These are phyloP conservation scores for Viridothelium virens DNA, from an alignment of 495 filamentous ascomycete genomes.

Conservation along the genomic window DNA sequence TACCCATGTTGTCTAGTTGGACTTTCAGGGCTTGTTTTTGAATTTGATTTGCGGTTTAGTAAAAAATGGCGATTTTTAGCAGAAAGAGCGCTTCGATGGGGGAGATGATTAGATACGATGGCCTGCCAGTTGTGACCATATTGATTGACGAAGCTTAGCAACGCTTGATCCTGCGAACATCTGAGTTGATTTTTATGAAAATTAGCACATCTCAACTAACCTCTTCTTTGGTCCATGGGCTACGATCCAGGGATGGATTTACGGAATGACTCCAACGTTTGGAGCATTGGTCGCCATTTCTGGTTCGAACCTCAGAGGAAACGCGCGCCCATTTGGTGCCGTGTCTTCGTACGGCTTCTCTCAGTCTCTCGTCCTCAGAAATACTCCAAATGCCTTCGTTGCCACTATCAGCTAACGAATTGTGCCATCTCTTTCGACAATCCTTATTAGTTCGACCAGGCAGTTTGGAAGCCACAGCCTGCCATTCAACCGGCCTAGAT, in stretches of 20 bases:
- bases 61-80: constrained; percentile 3
- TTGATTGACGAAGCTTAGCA: neutral
- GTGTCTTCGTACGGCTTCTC: constrained; percentile 20
- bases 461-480: neutral
- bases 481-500: constrained; percentile 1
- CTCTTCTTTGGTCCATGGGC: constrained; percentile 5
- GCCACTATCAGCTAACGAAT: constrained; percentile 9
- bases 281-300: constrained; percentile 31
- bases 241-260: constrained; percentile 7
- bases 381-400: constrained; percentile 28
- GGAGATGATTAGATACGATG: neutral
- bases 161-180: neutral
- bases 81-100: constrained; percentile 5
- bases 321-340: constrained; percentile 29
- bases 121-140: constrained; percentile 9
- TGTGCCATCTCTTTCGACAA: constrained; percentile 29
- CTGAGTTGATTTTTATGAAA: neutral
- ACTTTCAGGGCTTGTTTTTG: neutral
- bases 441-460: constrained; percentile 30
- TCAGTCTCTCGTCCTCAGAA: constrained; percentile 28
- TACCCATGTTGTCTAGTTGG: neutral
- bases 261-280: constrained; percentile 26
- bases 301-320: constrained; percentile 24
- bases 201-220: neutral
- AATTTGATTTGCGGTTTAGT: constrained; percentile 7